phyloP scores from a whole-genome alignment of 169 alveolate species.

The Plasmodium falciparum region DNA sequence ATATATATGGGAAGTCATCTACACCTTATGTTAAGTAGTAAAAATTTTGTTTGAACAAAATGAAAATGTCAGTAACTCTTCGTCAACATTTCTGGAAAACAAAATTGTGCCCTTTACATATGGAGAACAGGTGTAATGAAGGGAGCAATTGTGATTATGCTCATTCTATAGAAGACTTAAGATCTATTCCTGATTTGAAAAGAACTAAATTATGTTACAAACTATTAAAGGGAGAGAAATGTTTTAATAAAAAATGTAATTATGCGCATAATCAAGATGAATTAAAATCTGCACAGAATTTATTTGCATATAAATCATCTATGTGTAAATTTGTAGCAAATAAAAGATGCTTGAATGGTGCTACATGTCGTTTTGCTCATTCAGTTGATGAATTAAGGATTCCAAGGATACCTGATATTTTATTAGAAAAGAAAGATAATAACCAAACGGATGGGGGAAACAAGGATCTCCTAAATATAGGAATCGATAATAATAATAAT shows the following conservation, averaged over 20 bases:
- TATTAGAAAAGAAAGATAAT: slow-evolving; percentile 59
- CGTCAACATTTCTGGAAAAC: slow-evolving; percentile 78
- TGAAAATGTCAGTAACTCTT: slow-evolving; percentile 78
- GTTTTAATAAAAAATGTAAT: slow-evolving; percentile 78
- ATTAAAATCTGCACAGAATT: slow-evolving; percentile 82
- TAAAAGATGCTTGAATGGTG: slow-evolving; percentile 81
- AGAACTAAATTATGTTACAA: slow-evolving; percentile 83
- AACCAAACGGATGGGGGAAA: slow-evolving; percentile 27
- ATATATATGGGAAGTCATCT: too few species aligned
- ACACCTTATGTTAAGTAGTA: too few species aligned
- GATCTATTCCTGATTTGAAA: slow-evolving; percentile 80
- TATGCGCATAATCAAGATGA: slow-evolving; percentile 84
- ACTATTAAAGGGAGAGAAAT: slow-evolving; percentile 73
- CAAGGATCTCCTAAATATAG: background rate
- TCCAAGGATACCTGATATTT: slow-evolving; percentile 74
- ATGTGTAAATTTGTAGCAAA: slow-evolving; percentile 82
- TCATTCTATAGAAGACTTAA: slow-evolving; percentile 79
- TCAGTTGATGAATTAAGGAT: slow-evolving; percentile 80
- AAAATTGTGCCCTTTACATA: slow-evolving; percentile 69
- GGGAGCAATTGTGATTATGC: slow-evolving; percentile 83
- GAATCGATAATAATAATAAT: slow-evolving; percentile 17
- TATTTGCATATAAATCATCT: slow-evolving; percentile 81
- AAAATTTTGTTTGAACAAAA: slow-evolving; percentile 6
- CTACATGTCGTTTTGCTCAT: slow-evolving; percentile 85
- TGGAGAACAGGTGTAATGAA: slow-evolving; percentile 74